Base-by-base conservation (phyloP, 1,284 basidiomycete genomes). In the Exobasidium rhododendri region DNA sequence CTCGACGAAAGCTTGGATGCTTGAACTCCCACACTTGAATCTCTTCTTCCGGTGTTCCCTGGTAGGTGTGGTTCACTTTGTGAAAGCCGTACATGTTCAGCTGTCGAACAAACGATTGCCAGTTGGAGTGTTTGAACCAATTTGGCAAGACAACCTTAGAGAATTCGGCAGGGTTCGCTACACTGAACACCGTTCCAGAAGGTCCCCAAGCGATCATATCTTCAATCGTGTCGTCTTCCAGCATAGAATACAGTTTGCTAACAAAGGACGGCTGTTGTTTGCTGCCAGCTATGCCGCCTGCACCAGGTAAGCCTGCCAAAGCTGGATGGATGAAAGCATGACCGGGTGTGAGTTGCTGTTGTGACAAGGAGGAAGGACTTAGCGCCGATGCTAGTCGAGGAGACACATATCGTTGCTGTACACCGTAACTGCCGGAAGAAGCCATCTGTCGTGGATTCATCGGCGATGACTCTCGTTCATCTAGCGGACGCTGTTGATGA, bases 71-170 rank as follows among this genome's bases (percentile, higher is more conserved):
- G 54, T 75, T 76, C 47, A 76, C 74, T 62, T 76, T 76, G 69
- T 76, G 73, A 49, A 76, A 76, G 28, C 72, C 74, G 53, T 59
- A 63, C 65, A 69, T 67, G 69, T 76, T 76, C 58, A 76, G 69
- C 56, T 76, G 74, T 4, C 74, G 67, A 6, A 76, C 72, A 61
- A 76, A 76, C 10, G 73, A 75, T 40, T 76, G 74, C 74, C 74
- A 76, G 53, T 75, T 76, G 57, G 70, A 71, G 58, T 76, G 74
- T 67, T 76, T 76, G 71, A 76, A 76, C 70, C 71, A 76, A 45
- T 71, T 71, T 2, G 74, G 74, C 10, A 76, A 59, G 14, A 76
- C 69, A 10, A 72, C 59, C 2, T 69, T 63, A 13, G 74, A 74
- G 51, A 76, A 76, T 43, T 74, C 72, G 26, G 74, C 66, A 1